These are phyloP conservation scores for Cardiosporidium cionae DNA, from an alignment of 169 alveolate species.

Conservation along the genomic window DNA sequence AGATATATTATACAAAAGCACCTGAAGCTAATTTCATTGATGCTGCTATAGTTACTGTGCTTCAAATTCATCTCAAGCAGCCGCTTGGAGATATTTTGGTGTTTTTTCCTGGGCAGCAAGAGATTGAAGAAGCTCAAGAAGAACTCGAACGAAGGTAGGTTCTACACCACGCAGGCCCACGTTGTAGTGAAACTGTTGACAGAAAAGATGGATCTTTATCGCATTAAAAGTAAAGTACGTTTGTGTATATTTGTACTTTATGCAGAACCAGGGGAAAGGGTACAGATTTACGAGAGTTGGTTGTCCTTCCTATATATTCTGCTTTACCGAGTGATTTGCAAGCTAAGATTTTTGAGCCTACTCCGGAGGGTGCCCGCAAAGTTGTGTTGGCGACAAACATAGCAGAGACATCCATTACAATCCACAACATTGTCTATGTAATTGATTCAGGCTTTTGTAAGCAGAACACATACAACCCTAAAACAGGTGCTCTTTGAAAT, in stretches of 20 bases:
- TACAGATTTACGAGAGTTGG: conserved; percentile 83
- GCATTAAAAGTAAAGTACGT: neutral
- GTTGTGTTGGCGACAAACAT: conserved; percentile 96
- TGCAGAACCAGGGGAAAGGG: conserved; percentile 68
- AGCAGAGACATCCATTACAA: conserved; percentile 98
- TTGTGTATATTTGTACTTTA: neutral
- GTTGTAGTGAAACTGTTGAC: too few relatives aligned
- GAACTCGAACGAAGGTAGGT: conserved; percentile 37
- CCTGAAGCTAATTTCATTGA: conserved; percentile 99
- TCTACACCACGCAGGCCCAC: neutral
- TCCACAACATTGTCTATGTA: conserved; percentile 90
- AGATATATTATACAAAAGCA: conserved; percentile 92
- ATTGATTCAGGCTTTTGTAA: conserved; percentile 94
- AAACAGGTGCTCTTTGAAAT: conserved; percentile 82
- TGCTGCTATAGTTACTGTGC: conserved; percentile 94
- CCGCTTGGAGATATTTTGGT: conserved; percentile 97
- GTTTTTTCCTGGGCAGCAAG: conserved; percentile 97
- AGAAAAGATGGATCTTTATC: too few relatives aligned
- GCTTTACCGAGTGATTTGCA: conserved; percentile 96
- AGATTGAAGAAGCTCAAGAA: conserved; percentile 46
- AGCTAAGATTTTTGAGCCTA: conserved; percentile 93
- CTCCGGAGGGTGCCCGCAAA: conserved; percentile 78
- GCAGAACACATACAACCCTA: conserved; percentile 93
- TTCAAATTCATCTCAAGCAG: conserved; percentile 98
- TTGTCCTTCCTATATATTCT: conserved; percentile 93